Evolutionary conservation across 73 alveolate species (phyloP), one percentile per base, ranked within the genome.

Genomic region (Paramecium primaurelia): DNA sequence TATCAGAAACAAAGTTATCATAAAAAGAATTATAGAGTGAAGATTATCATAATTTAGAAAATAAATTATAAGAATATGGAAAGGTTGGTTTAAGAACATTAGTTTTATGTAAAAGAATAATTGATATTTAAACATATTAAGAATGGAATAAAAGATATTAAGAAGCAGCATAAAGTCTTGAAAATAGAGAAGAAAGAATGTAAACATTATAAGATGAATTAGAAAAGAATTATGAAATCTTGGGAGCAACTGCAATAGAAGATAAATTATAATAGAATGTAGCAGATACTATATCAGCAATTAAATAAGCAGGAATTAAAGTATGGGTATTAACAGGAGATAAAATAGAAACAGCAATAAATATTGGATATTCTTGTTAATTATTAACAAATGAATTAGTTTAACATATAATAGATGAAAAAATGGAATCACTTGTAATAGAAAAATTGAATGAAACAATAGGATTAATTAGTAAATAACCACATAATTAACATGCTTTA

Each of bases 221-320:
- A 71, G 99, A 98, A 86, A 84, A 85, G 38, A 93, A 96, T 77
- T 92, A 97, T 40, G 94, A 93, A 64, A 59, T 98, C 54, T 58
- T 98, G 18, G 99, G 99, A 59, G 96, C 98, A 45, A 98, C 99
- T 3, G 99, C 99, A 2, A 98, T 98, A 60, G 99, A 98, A 94
- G 99, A 98, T 91, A 96, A 97, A 93, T 96, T 98, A 32, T 98
- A 98, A 95, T 94, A 92, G 58, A 94, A 97, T 25, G 99, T 97
- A 36, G 97, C 98, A 5, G 96, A 93, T 34, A 95, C 98, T 18
- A 94, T 94, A 40, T 80, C 93, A 32, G 92, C 73, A 58, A 64
- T 96, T 92, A 92, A 95, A 47, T 93, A 92, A 26, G 98, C 98
- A 20, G 98, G 98, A 8, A 96, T 97, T 58, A 96, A 96, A 88